Evolutionary conservation across 768 basidiomycete genomes (phyloP), one percentile per base, ranked within the genome.

Genomic region (Coprinopsis cinerea): DNA sequence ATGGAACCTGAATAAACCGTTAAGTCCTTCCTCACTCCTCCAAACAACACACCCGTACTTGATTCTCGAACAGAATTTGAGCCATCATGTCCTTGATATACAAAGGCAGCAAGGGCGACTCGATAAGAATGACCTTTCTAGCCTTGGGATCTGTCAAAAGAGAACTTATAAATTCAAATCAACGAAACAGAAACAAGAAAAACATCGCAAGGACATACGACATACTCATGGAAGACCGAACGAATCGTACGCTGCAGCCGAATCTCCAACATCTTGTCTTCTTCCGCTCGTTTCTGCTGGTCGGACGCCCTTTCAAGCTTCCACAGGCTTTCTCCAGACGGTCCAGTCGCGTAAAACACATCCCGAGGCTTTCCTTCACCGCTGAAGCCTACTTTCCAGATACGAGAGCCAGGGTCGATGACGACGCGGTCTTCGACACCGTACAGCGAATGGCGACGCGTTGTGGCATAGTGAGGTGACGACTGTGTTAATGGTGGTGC

Each of bases 381-480:
- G 59, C 92, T 94, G 71, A 97, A 98, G 1, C 96, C 96, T 10
- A 94, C 90, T 69, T 94, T 96, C 94, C 95, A 98, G 53, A 93
- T 78, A 47, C 85, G 76, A 40, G 90, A 92, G 17, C 96, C 96
- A 20, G 93, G 86, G 65, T 99, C 96, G 55, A 99, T 87, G 49
- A 99, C 81, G 35, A 98, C 81, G 40, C 95, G 78, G 67, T 98
- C 96, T 62, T 99, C 96, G 5, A 89, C 92, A 23, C 96, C 96
- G 68, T 99, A 99, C 6, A 98, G 70, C 1, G 93, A 95, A 63
- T 97, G 95, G 48, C 92, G 75, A 40, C 92, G 75, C 1, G 88
- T 88, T 9, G 89, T 91, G 10, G 82, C 66, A 63, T 92, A 92
- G 57, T 92, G 88, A 0, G 90, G 91, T 15, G 91, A 90, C 1